Evolutionary conservation across 164 flowering plant genomes (phyloP).

Genomic region (Macadamia integrifolia): DNA sequence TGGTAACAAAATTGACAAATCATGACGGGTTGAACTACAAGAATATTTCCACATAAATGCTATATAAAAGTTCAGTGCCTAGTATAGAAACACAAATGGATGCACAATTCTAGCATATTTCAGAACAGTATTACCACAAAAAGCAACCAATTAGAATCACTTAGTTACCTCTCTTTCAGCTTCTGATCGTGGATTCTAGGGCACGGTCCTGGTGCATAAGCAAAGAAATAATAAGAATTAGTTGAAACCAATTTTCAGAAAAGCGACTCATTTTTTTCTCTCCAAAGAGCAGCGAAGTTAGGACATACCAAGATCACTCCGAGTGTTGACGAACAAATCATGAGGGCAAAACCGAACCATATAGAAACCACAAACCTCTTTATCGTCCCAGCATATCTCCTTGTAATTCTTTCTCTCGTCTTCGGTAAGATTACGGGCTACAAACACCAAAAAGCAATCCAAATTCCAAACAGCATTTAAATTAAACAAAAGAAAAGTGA

Average conservation of each 20-base stretch:
- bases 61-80: neutral
- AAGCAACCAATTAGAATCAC: neutral
- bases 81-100: neutral
- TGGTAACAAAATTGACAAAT: neutral
- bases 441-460: slow-evolving; percentile 1
- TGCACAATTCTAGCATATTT: slow-evolving; percentile 1
- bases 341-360: slow-evolving; percentile 99
- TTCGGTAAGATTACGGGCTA: slow-evolving; percentile 90
- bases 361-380: slow-evolving; percentile 80
- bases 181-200: slow-evolving; percentile 85
- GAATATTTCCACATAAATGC: no score
- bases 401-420: slow-evolving; percentile 80
- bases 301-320: slow-evolving; percentile 85
- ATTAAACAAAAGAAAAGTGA: no score
- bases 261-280: neutral
- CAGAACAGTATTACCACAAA: neutral
- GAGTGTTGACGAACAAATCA: slow-evolving; percentile 92
- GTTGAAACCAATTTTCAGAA: neutral
- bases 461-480: slow-evolving; percentile 3
- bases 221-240: slow-evolving; percentile 1
- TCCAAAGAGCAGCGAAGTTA: neutral
- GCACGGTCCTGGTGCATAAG: slow-evolving; percentile 61
- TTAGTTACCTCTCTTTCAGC: slow-evolving; percentile 83
- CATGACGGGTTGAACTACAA: neutral
- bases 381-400: slow-evolving; percentile 87